Conservation (phyloP, 2,329 filamentous ascomycete genomes). For the Pseudogymnoascus verrucosus region DNA sequence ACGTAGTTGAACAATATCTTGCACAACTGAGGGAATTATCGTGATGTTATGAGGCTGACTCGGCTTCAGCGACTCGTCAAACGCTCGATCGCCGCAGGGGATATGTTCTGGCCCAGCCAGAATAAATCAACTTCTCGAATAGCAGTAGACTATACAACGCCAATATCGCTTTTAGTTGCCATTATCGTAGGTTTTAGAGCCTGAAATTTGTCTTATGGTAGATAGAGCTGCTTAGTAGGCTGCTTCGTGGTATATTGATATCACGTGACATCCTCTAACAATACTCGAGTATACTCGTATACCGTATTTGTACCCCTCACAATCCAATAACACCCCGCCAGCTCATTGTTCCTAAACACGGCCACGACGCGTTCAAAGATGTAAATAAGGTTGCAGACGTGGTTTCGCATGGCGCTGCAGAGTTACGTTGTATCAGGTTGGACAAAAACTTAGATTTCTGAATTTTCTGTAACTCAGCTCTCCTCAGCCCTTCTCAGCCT, state of each 20-base stretch:
- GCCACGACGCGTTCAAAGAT: neutral
- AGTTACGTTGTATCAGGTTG: neutral
- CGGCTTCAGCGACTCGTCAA: neutral
- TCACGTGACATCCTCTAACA: neutral
- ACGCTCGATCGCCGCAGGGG: neutral
- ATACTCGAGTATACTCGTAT: neutral
- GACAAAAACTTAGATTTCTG: neutral
- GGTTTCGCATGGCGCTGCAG: neutral
- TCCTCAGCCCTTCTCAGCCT: neutral
- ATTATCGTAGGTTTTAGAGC: too few species aligned
- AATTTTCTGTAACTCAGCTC: neutral
- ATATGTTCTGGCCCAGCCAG: too few species aligned
- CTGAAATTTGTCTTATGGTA: too few species aligned
- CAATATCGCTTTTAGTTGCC: too few species aligned
- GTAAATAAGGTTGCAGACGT: neutral
- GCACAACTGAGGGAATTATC: neutral
- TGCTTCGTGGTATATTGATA: neutral
- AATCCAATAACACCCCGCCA: neutral
- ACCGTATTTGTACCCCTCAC: neutral
- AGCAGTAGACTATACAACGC: too few species aligned
- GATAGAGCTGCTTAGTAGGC: too few species aligned
- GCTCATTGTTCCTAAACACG: neutral
- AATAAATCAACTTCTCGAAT: too few species aligned
- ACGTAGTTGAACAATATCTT: neutral
- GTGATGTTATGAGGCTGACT: neutral